Evolutionary conservation across 768 basidiomycete species (phyloP), one percentile per base, ranked within the genome.

Genomic region (Jaapia argillacea): DNA sequence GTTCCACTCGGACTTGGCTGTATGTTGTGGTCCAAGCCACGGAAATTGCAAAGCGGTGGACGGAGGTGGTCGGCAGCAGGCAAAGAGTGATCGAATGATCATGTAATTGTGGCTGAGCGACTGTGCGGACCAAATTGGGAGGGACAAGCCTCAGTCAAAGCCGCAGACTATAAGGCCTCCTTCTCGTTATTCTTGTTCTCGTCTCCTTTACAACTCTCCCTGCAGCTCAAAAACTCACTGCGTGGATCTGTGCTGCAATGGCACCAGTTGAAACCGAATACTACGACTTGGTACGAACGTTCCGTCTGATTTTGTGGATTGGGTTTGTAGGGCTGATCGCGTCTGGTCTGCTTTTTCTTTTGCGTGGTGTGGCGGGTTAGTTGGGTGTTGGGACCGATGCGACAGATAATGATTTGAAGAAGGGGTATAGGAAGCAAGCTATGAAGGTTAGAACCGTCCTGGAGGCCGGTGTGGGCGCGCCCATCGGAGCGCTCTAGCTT

Each of bases 361-460:
- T 40, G 22, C n/a, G n/a, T n/a, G n/a, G n/a, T n/a, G n/a, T n/a
- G n/a, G n/a, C n/a, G n/a, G n/a, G n/a, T n/a, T 58, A 89, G 86
- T 68, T 92, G 28, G 80, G 72, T 18, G 85, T 92, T 14, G 47
- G 69, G 1, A 68, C 75, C 24, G 85, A 91, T 54, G 86, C 75
- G 26, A 75, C 79, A 51, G 87, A 89, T 50, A 84, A 77, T 0
- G 76, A 79, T 44, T 64, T 98, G 51, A 97, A 97, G 73, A 98
- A 92, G 64, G 93, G 87, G 1, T 97, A 97, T 62, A 70, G 94
- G 51, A 94, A 85, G 61, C 81, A 85, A 54, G 92, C 94, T 18
- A 93, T 97, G 74, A 85, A 85, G 74, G 91, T 86, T 45, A 48
- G 71, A 33, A 64, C 44, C 24, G 1, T n/a, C n/a, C 10, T 4